These are phyloP conservation scores for Lichtheimia hyalospora DNA, from an alignment of 371 early-diverging fungal genomes.

Conservation along the genomic window DNA sequence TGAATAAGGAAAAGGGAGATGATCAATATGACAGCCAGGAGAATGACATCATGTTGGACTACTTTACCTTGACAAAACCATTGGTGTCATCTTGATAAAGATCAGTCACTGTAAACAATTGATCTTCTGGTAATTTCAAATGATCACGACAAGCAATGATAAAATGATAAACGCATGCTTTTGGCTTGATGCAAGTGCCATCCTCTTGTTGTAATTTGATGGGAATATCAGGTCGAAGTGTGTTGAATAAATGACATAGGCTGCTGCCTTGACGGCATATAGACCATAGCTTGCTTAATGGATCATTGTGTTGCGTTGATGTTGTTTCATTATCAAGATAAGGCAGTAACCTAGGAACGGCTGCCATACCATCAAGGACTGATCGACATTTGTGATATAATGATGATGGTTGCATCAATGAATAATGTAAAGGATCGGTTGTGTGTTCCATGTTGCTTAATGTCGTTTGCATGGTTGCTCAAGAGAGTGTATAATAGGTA, in stretches of 20 bases:
- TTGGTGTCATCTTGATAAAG: conserved; percentile 92
- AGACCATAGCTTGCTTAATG: conserved; percentile 84
- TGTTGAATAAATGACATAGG: conserved; percentile 82
- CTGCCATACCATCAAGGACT: conserved; percentile 57
- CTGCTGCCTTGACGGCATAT: conserved; percentile 88
- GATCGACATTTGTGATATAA: conserved; percentile 67
- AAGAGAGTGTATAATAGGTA: too few species aligned
- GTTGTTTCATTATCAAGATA: conserved; percentile 30
- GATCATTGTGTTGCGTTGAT: conserved; percentile 49
- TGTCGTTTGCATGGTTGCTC: too few species aligned
- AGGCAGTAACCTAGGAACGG: conserved; percentile 59
- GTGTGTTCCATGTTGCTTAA: too few species aligned
- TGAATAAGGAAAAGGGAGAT: conserved; percentile 9
- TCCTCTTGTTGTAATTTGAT: conserved; percentile 47
- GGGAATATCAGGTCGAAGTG: conserved; percentile 57
- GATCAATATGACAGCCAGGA: neutral
- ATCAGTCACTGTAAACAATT: conserved; percentile 82
- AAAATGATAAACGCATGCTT: conserved; percentile 79
- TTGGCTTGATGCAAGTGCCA: conserved; percentile 59
- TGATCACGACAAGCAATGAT: conserved; percentile 75
- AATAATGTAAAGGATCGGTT: too few species aligned
- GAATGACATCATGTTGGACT: neutral
- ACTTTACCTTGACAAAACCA: conserved; percentile 87
- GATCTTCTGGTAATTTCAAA: conserved; percentile 66
- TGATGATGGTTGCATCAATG: conserved; percentile 34